Base-by-base conservation (phyloP, 306 rosid genomes). In the Echinosophora koreensis region DNA sequence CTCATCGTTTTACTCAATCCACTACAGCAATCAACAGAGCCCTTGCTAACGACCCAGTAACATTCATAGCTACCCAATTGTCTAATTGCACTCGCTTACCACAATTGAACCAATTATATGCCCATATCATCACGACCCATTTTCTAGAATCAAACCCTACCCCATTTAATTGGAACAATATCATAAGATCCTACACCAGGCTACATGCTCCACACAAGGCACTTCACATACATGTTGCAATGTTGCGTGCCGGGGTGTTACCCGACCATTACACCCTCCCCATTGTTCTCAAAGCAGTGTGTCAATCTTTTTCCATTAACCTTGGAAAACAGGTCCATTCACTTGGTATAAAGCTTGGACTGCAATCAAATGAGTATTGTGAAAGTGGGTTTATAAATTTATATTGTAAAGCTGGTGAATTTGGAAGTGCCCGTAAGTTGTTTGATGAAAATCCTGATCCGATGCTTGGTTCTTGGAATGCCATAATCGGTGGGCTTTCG, bases 381-480 rank as follows among this genome's bases (percentile, higher is more conserved):
- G 91, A 92, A 77, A 88, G 88, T 62, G 95, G 95, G 41, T 88
- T 92, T 77, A 70, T 92, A 0, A 60, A 49, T 3, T 35, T 90
- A 17, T 92, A 92, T 13, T 84, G 75, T 2, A 92, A 90, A 80
- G 88, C 75, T 15, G 95, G 97, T 3, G 90, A 90, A 56, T 82
- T 89, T 58, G 81, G 38, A 2, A 73, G 82, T 81, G 94, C 97
- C 13, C 82, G 77, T 11, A 86, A 80, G 64, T 4, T 92, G 86
- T 89, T 92, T n/a, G 93, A 87, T 3, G 86, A 87, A 88, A 92
- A 88, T 69, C 83, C 83, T 76, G 83, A 86, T 3, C 82, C 90
- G 49, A 89, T 86, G 86, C 72, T 89, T 66, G 94, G 95, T 57
- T 92, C 97, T 82, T 89, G 97, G 95, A 92, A 92, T 79, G 85